These are phyloP conservation scores for Ascochyta pisi DNA, from an alignment of 2,329 filamentous ascomycete genomes.

Conservation along the genomic window DNA sequence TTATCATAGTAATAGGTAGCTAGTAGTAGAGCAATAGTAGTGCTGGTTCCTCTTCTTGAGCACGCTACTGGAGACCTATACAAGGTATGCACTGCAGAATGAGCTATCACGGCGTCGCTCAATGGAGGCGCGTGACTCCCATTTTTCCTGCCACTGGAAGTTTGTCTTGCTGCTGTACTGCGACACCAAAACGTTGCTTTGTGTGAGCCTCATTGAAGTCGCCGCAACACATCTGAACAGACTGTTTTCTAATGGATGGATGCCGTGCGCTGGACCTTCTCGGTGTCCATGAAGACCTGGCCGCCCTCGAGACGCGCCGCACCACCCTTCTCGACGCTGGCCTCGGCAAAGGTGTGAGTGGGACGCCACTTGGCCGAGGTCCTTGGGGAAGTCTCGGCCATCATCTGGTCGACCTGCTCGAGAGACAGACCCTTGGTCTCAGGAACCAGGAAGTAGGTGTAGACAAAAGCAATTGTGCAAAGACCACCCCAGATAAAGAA, in stretches of 20 bases:
- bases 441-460: constrained; percentile 66
- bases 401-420: constrained; percentile 70
- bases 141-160: too few species aligned
- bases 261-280: constrained; percentile 13
- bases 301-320: constrained; percentile 9
- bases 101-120: too few species aligned
- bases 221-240: too few species aligned
- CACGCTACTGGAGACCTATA: too few species aligned
- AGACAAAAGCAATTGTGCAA: constrained; percentile 66
- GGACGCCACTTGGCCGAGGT: constrained; percentile 78
- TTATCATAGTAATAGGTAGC: too few species aligned
- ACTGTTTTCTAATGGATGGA: constrained; percentile 6
- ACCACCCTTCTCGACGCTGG: constrained; percentile 50
- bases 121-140: too few species aligned
- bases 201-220: too few species aligned
- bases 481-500: constrained; percentile 60
- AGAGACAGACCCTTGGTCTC: constrained; percentile 77
- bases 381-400: constrained; percentile 79
- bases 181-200: too few species aligned
- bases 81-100: too few species aligned
- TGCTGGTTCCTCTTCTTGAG: too few species aligned
- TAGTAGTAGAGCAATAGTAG: too few species aligned
- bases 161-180: too few species aligned
- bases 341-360: constrained; percentile 66
- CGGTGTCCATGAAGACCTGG: constrained; percentile 8